Base-by-base conservation (phyloP, 1,284 basidiomycete species). In the Puccinia polysora region DNA sequence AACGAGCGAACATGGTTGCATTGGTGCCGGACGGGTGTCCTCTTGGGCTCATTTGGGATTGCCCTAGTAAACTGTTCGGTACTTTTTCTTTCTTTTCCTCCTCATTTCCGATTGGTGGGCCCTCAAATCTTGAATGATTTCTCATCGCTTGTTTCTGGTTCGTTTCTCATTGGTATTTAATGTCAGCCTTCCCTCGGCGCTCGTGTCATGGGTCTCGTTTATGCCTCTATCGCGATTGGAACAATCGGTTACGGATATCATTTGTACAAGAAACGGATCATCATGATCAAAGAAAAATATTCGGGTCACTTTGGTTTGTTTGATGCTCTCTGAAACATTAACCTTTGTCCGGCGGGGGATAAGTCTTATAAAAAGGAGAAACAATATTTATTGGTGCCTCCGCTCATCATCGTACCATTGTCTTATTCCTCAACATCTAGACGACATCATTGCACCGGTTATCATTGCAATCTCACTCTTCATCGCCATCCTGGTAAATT, bases 1-100 rank as follows among this genome's bases (percentile, higher is more conserved):
- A 70, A 70, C 55, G 67, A 70, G 30, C 67, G 67, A 34, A 70
- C 67, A 3, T 70, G 67, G 67, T 25, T 70, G 12, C 47, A 70
- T 52, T 70, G 67, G 67, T 70, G 67, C 52, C 55, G 67, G 20
- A 60, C 67, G 23, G 67, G 67, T 30, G 53, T 70, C 32, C 23
- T 70, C 43, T 32, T 70, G 40, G 67, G 67, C 32, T 34, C 56
- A n/a, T 70, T 70, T 49, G 67, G 56, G 18, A 32, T 70, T 20
- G 67, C 67, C 30, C 32, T 70, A 4, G 32, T 70, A 2, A 70
- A 70, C 28, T 49, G 40, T 6, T 70, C 67, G 10, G 67, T 70
- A 52, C n/a, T 40, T n/a, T 34, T 20, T 32, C 7, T 6, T 8
- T 8, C 25, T 38, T 32, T 47, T 49, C 15, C 28, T 23, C 23